These are phyloP conservation scores for Aspergillus sp. DNA, from an alignment of 2,329 filamentous ascomycete species.

Conservation along the genomic window DNA sequence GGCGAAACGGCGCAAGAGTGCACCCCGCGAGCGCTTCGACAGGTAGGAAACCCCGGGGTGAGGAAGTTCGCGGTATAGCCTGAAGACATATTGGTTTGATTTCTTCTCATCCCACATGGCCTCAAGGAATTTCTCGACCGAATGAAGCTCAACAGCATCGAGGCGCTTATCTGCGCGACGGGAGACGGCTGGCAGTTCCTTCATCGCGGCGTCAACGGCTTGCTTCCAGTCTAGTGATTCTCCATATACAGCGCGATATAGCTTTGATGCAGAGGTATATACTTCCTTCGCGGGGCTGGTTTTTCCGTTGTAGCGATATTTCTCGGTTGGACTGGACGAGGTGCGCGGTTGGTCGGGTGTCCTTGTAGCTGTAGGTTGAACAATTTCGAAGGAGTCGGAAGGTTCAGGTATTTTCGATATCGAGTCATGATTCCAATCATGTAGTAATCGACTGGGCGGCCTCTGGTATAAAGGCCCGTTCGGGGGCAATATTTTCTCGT, in stretches of 20 bases:
- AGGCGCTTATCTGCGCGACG: conserved; percentile 24
- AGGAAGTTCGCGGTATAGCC: conserved; percentile 52
- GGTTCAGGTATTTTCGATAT: not conserved
- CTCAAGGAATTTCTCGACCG: conserved; percentile 38
- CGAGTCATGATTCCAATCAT: not conserved
- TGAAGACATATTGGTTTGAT: conserved; percentile 50
- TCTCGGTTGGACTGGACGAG: not conserved
- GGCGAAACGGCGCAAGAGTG: conserved; percentile 67
- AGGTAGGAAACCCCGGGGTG: conserved; percentile 54
- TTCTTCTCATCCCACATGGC: conserved; percentile 44
- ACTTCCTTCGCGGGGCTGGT: conserved; percentile 17
- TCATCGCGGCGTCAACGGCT: conserved; percentile 38
- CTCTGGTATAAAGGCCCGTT: not conserved
- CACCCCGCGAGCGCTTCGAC: conserved; percentile 52
- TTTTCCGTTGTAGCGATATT: conserved; percentile 7
- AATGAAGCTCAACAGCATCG: conserved; percentile 33
- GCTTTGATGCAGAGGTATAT: conserved; percentile 18
- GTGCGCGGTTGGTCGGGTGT: not conserved
- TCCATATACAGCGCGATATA: conserved; percentile 24
- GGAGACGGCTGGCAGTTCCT: conserved; percentile 18
- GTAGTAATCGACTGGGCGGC: not conserved
- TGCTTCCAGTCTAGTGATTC: conserved; percentile 22
- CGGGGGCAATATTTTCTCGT: not conserved
- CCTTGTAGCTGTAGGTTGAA: not conserved
- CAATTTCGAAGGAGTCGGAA: not conserved